phyloP scores from a whole-genome alignment of 805 yeast genomes.

The Phaffomyces thermotolerans region DNA sequence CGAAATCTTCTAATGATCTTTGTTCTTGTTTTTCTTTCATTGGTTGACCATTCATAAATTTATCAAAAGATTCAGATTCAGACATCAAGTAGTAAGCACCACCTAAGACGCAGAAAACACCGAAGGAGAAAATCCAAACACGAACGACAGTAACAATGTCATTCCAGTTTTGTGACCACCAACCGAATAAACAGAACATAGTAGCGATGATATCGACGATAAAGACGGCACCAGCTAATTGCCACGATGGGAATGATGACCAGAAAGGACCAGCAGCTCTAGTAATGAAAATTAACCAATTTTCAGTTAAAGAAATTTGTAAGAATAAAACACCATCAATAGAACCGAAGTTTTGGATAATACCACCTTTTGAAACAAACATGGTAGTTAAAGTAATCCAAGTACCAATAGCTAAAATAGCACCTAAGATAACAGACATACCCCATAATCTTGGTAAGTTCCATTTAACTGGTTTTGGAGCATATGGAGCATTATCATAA shows the following conservation, averaged over 20 bases:
- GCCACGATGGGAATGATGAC: conserved; percentile 96
- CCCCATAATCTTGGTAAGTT: conserved; percentile 96
- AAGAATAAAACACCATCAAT: conserved; percentile 89
- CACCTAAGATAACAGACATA: conserved; percentile 84
- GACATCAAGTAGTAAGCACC: conserved; percentile 96
- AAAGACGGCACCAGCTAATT: conserved; percentile 89
- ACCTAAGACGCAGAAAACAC: conserved; percentile 93
- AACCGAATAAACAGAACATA: conserved; percentile 87
- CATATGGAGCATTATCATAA: conserved; percentile 94
- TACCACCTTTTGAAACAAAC: conserved; percentile 89
- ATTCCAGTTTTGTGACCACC: conserved; percentile 98
- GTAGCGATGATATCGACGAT: conserved; percentile 88
- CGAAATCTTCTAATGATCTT: conserved; percentile 77
- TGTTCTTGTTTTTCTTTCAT: conserved; percentile 45
- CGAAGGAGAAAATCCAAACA: conserved; percentile 93
- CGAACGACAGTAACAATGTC: conserved; percentile 92
- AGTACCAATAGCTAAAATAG: conserved; percentile 81
- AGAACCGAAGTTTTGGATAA: conserved; percentile 92
- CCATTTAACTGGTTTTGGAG: conserved; percentile 92
- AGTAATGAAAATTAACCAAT: conserved; percentile 95
- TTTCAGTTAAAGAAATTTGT: conserved; percentile 91
- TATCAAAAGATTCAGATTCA: conserved; percentile 70
- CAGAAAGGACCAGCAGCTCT: conserved; percentile 98
- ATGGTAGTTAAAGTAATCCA: conserved; percentile 94
- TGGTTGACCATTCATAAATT: conserved; percentile 78